Evolutionary conservation across 345 rosid species (phyloP), one percentile per base, ranked within the genome.

Genomic region (Kernera saxatilis): DNA sequence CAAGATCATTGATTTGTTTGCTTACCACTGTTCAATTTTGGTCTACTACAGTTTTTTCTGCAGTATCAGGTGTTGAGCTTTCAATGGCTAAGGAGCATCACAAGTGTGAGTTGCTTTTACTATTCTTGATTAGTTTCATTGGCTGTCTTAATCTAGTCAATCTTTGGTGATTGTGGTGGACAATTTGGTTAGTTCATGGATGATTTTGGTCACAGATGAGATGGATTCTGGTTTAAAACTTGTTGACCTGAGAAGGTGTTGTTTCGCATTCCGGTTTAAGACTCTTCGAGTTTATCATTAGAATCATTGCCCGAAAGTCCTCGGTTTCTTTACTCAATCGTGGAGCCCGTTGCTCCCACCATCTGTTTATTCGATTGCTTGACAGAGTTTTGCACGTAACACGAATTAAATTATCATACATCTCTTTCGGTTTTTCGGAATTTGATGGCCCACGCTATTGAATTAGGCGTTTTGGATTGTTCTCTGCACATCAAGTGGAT

Each of bases 11-110:
- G 57, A 58, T 68, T 33, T 51, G 58, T 25, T 37, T 39, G 22
- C 52, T 67, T 57, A 17, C 29, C 29, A 37, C 53, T 39, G 60
- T 74, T 72, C 45, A 60, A 41, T 65, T 30, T 21, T 32, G 12
- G 48, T 56, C 30, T 53, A 15, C 27, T 82, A 69, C 87, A 92
- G 98, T 92, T 55, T 90, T 92, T 49, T 90, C 98, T 57, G 96
- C 98, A 41, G 93, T 92, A 21, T 88, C 96, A 6, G 98, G 98
- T 58, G 86, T 92, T 37, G 96, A 90, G 81, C 90, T 92, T 74
- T 86, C 96, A 17, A 76, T 77, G 82, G 17, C 88, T 12, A 84
- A 83, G 67, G 87, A 88, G 75, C 98, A 92, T 66, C 95, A 92
- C 80, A 85, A 85, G 78, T 88, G 96, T 89, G 70, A 80, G 84